Percentiles rank a stretch among this genome's conserved stretches.
phyloP scores from a whole-genome alignment of 495 filamentous ascomycete genomes.

The Glarea lozoyensis region DNA sequence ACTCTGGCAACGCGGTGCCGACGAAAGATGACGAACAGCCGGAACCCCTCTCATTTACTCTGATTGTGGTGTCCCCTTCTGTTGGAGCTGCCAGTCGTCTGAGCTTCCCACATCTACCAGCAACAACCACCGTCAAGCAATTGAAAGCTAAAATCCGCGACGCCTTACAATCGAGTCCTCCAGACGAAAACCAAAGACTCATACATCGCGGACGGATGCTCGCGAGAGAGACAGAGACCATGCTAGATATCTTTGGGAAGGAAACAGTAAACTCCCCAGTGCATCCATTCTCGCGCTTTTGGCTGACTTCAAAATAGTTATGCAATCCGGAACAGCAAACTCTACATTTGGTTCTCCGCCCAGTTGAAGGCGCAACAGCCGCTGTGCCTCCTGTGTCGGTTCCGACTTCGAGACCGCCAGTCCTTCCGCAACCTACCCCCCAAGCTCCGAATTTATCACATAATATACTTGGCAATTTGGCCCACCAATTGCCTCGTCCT shows the following conservation, averaged over 20 bases:
- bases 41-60: slow-evolving; percentile 31
- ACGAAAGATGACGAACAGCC: slow-evolving; percentile 14
- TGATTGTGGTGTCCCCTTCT: slow-evolving; percentile 60
- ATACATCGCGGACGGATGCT: slow-evolving; percentile 59
- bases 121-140: slow-evolving; percentile 47
- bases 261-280: slow-evolving; percentile 41
- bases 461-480: no score
- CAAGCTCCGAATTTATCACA: slow-evolving; percentile 2
- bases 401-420: neutral
- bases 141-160: slow-evolving; percentile 53
- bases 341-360: slow-evolving; percentile 56
- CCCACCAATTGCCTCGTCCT: slow-evolving; percentile 6
- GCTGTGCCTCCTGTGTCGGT: slow-evolving; percentile 3
- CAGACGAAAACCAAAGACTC: slow-evolving; percentile 48
- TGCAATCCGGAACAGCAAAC: slow-evolving; percentile 35
- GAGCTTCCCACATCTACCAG: slow-evolving; percentile 41
- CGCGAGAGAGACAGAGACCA: slow-evolving; percentile 38
- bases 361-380: slow-evolving; percentile 14
- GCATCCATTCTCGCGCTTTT: neutral
- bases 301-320: slow-evolving; percentile 28
- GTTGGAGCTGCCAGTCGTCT: slow-evolving; percentile 44
- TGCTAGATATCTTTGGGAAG: slow-evolving; percentile 49
- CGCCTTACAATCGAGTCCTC: slow-evolving; percentile 41
- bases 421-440: slow-evolving; percentile 6
- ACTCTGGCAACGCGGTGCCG: slow-evolving; percentile 4